Conservation (phyloP, 192 early-diverging fungal genomes). For the Funneliformis mosseae region DNA sequence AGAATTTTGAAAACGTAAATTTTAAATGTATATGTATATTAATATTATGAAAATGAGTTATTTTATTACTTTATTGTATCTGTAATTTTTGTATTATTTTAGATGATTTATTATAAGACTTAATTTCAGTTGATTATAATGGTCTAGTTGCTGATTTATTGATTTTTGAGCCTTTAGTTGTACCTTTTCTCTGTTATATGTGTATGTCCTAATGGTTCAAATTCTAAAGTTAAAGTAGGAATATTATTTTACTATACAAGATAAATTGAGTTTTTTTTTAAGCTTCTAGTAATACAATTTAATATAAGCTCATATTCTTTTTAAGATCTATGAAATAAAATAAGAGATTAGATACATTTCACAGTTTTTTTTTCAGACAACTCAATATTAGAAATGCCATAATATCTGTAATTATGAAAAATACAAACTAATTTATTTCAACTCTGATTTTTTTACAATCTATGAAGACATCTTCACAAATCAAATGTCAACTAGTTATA, state of each 20-base stretch:
- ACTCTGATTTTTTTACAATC: conserved; percentile 33
- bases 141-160: conserved; percentile 36
- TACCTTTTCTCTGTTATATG: conserved; percentile 24
- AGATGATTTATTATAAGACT: too few relatives aligned
- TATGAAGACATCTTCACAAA: conserved; percentile 33
- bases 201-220: conserved; percentile 33
- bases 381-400: conserved; percentile 34
- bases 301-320: conserved; percentile 21
- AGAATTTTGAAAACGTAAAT: too few relatives aligned
- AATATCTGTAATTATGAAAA: conserved; percentile 36
- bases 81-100: too few relatives aligned
- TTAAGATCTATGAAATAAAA: conserved; percentile 23
- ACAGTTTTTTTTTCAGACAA: conserved; percentile 36
- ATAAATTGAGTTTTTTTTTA: conserved; percentile 34
- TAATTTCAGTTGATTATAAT: too few relatives aligned
- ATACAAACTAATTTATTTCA: conserved; percentile 29
- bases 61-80: too few relatives aligned
- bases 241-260: conserved; percentile 31
- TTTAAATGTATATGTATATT: too few relatives aligned
- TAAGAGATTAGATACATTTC: conserved; percentile 36
- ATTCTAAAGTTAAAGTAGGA: conserved; percentile 27
- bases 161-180: conserved; percentile 31
- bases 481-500: conserved; percentile 29
- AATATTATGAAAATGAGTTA: too few relatives aligned
- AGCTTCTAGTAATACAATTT: conserved; percentile 27